phyloP scores from a whole-genome alignment of 2,329 filamentous ascomycete species.

The Penicillium fuscoglaucum region DNA sequence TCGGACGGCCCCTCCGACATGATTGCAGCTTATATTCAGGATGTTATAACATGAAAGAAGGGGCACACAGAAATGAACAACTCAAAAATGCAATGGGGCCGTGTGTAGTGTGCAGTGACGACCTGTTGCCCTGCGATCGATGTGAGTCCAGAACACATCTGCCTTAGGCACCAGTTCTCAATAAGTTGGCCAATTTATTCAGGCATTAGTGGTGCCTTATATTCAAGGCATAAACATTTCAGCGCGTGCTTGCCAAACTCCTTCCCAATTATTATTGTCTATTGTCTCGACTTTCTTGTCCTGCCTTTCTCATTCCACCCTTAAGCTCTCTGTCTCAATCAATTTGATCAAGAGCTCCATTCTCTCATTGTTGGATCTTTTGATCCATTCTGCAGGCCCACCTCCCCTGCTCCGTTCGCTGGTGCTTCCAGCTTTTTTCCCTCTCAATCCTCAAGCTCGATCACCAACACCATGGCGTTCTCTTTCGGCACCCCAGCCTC shows the following conservation, averaged over 20 bases:
- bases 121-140: conserved; percentile 31
- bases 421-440: conserved; percentile 21
- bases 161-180: conserved; percentile 28
- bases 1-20: conserved; percentile 43
- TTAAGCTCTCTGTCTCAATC: conserved; percentile 6
- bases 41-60: conserved; percentile 27
- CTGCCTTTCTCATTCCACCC: conserved; percentile 3
- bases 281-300: conserved; percentile 9
- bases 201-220: conserved; percentile 17
- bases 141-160: conserved; percentile 31
- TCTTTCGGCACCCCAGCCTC: conserved; percentile 43
- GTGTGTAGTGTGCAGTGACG: conserved; percentile 25
- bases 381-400: conserved; percentile 17
- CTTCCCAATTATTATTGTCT: conserved; percentile 26
- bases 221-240: conserved; percentile 16
- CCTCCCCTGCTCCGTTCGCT: conserved; percentile 13
- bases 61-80: conserved; percentile 12
- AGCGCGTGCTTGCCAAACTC: conserved; percentile 27
- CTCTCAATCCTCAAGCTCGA: conserved; percentile 22
- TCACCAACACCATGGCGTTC: conserved; percentile 34
- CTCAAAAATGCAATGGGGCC: conserved; percentile 19
- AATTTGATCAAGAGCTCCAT: conserved; percentile 8
- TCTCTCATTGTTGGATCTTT: conserved; percentile 4
- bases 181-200: neutral
- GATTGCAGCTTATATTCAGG: conserved; percentile 20